Evolutionary conservation across 129 eudicot genomes (phyloP).

Genomic region (Pulicaria dysenterica): DNA sequence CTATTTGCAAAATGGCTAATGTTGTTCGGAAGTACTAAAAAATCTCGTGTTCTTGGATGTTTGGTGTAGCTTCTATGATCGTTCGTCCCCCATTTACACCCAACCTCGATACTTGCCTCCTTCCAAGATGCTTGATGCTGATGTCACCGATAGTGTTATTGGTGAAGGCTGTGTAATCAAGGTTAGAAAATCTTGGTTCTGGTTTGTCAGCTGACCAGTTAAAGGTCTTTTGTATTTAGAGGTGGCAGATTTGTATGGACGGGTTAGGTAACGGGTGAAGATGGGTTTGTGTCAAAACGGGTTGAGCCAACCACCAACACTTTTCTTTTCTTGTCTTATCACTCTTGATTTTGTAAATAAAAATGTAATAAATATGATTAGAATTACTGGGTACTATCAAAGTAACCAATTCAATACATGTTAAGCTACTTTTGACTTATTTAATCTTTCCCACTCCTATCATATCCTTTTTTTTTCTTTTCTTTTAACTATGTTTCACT

Average conservation of each 20-base stretch:
- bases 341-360: neutral
- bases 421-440: no score
- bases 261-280: neutral
- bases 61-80: conserved; percentile 87
- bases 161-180: conserved; percentile 98
- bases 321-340: neutral
- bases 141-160: conserved; percentile 91
- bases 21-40: conserved; percentile 4
- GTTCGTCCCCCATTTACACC: conserved; percentile 92
- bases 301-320: neutral
- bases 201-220: neutral
- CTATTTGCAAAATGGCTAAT: neutral
- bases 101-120: conserved; percentile 99
- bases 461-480: no score
- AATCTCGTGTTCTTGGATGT: conserved; percentile 3
- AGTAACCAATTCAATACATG: neutral
- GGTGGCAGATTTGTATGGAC: neutral
- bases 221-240: neutral
- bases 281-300: neutral
- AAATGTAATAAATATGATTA: neutral
- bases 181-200: conserved; percentile 43
- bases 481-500: no score
- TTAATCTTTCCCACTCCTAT: no score
- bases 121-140: conserved; percentile 99
- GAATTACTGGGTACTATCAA: neutral